Conservation (phyloP, 345 rosid genomes). For the Eucalyptus curtisii region DNA sequence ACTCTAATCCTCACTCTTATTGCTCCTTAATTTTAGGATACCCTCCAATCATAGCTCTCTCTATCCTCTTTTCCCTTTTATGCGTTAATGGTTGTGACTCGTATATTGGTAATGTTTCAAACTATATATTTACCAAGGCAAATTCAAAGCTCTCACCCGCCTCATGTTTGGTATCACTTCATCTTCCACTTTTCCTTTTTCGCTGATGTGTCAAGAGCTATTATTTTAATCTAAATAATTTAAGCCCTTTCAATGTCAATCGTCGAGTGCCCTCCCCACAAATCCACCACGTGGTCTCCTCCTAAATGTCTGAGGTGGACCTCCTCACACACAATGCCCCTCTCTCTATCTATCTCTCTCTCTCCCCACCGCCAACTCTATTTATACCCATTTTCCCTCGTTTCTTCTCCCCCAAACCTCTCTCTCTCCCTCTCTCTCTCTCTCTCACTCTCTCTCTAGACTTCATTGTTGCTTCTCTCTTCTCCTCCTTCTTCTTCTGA, state of each 20-base stretch:
- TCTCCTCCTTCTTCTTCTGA: background rate
- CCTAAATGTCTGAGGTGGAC: conserved; percentile 33
- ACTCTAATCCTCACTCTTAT: background rate
- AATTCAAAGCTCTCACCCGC: background rate
- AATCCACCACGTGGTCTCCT: conserved; percentile 29
- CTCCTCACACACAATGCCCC: background rate
- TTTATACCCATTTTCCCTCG: background rate
- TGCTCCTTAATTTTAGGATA: conserved; percentile 6
- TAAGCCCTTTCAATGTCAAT: background rate
- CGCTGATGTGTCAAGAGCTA: background rate
- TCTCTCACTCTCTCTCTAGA: background rate
- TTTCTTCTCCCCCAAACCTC: background rate
- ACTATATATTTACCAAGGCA: background rate
- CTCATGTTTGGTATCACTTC: background rate
- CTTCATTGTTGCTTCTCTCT: background rate
- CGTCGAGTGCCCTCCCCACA: conserved; percentile 11
- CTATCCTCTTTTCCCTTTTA: background rate
- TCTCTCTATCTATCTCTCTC: conserved; percentile 14
- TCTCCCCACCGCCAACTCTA: background rate
- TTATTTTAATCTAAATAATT: background rate
- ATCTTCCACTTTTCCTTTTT: background rate
- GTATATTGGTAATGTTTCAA: background rate
- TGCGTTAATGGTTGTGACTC: background rate
- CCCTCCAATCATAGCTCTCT: background rate
- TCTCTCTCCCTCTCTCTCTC: background rate